These are phyloP conservation scores for Corymbia citriodora DNA, from an alignment of 441 rosid species.

Conservation along the genomic window DNA sequence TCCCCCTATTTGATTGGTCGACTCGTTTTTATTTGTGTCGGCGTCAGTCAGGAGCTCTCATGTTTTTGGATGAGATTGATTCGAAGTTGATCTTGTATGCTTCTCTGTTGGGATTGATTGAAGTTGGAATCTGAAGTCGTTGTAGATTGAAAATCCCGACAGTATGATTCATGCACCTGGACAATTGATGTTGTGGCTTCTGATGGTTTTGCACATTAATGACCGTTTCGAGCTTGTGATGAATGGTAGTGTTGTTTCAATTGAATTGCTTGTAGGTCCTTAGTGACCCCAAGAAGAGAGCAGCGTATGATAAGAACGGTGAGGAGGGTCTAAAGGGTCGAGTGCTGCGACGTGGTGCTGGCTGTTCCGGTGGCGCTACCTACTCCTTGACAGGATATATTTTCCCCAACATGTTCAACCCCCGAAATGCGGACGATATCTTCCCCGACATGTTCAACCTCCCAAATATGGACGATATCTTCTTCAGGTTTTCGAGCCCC, in stretches of 20 bases:
- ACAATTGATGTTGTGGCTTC: background rate
- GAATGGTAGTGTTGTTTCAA: background rate
- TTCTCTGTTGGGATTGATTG: background rate
- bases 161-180: background rate
- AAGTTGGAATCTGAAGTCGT: background rate
- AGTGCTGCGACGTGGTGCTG: background rate
- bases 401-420: background rate
- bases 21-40: background rate
- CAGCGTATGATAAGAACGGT: background rate
- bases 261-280: background rate
- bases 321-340: background rate
- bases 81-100: background rate
- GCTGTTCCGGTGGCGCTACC: conserved; percentile 22
- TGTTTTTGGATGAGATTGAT: background rate
- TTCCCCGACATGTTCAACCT: background rate
- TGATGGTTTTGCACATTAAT: background rate
- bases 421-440: background rate
- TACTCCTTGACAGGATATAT: conserved; percentile 29
- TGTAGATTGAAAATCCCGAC: background rate
- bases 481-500: background rate
- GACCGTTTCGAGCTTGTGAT: background rate
- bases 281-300: conserved; percentile 1
- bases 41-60: background rate
- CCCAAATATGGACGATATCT: background rate
- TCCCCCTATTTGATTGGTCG: background rate